Conservation (phyloP, 2,329 filamentous ascomycete genomes). For the Neofusicoccum cordaticola region DNA sequence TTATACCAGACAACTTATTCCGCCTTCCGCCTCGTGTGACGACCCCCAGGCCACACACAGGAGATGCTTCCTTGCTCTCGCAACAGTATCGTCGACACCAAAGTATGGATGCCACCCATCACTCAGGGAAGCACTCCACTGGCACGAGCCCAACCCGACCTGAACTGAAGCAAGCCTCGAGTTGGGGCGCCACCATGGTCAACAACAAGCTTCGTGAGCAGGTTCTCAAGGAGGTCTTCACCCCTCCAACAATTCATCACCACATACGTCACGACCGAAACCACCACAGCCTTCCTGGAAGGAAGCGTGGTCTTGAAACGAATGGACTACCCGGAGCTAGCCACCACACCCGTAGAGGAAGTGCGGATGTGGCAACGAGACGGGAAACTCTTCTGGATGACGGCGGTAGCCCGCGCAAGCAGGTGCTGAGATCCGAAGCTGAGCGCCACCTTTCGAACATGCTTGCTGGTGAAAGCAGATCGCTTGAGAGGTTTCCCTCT, state of each 20-base stretch:
- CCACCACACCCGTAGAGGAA: conserved; percentile 36
- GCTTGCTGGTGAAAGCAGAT: conserved; percentile 10
- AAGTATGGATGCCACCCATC: conserved; percentile 27
- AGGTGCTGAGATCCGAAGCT: conserved; percentile 42
- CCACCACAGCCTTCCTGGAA: conserved; percentile 15
- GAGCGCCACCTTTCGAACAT: conserved; percentile 26
- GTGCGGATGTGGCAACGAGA: conserved; percentile 31
- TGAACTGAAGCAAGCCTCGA: conserved; percentile 50
- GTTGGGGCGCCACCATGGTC: conserved; percentile 88
- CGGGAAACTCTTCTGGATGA: background rate
- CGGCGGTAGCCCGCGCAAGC: conserved; percentile 31
- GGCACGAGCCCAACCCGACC: conserved; percentile 33
- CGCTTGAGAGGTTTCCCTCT: conserved; percentile 14
- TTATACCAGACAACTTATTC: conserved; percentile 81
- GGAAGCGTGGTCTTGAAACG: background rate
- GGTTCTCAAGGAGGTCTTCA: conserved; percentile 87
- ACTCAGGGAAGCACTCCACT: conserved; percentile 19
- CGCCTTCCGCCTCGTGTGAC: conserved; percentile 53
- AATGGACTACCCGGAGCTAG: background rate
- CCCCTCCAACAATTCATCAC: conserved; percentile 78
- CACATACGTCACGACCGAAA: conserved; percentile 60
- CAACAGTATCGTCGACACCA: conserved; percentile 36
- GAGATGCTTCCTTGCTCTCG: conserved; percentile 31
- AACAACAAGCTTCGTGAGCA: conserved; percentile 86
- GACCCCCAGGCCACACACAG: conserved; percentile 25